phyloP scores from a whole-genome alignment of 2,329 filamentous ascomycete species.

The Aureobasidium sp. region DNA sequence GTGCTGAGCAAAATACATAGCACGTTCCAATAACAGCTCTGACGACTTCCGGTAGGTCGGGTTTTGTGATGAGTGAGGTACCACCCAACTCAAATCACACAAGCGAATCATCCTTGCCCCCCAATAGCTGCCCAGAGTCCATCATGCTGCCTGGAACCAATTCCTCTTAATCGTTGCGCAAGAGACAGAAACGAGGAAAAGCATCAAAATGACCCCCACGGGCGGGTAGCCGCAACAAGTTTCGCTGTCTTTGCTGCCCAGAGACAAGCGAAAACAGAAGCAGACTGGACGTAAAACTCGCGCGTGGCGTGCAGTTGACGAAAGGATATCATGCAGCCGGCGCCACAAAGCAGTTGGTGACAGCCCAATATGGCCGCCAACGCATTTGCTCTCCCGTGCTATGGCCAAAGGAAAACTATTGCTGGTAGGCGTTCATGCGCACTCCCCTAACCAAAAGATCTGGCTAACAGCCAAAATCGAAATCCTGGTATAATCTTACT shows the following conservation, averaged over 20 bases:
- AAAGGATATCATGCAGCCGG: not conserved
- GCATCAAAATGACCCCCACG: not conserved
- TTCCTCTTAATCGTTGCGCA: not conserved
- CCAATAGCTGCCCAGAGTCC: not conserved
- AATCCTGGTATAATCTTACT: not conserved
- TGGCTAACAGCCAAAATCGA: not conserved
- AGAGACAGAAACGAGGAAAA: no score
- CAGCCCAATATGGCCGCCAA: constrained; percentile 11
- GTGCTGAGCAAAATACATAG: not conserved
- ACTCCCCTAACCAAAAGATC: not conserved
- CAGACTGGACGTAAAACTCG: not conserved
- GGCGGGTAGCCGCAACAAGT: not conserved
- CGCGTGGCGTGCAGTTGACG: not conserved
- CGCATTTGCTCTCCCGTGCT: constrained; percentile 1
- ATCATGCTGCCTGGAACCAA: not conserved
- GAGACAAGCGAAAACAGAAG: not conserved
- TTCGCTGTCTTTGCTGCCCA: not conserved
- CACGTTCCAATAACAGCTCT: not conserved
- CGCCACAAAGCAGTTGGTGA: not conserved
- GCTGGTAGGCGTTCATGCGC: not conserved
- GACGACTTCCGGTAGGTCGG: constrained; percentile 2
- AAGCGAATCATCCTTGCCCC: not conserved
- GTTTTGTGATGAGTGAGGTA: constrained; percentile 2
- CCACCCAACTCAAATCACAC: constrained; percentile 5
- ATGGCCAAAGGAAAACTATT: not conserved